Base-by-base conservation (phyloP, 805 yeast species). In the Candida silvicultrix region DNA sequence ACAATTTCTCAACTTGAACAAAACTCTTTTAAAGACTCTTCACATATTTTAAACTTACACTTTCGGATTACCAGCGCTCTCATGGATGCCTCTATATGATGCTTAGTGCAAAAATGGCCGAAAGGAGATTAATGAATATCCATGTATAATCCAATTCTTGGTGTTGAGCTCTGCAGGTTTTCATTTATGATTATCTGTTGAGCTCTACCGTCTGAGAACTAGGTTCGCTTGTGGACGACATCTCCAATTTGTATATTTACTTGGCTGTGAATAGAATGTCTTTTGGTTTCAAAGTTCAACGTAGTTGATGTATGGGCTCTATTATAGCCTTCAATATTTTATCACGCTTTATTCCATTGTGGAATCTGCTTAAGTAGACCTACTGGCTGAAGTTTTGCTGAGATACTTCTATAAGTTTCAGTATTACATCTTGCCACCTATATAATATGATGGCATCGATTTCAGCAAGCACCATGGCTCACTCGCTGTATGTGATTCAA, bases 151-250 rank as follows among this genome's bases (percentile, higher is more conserved):
- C 61, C 48, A 53, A 47, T 50, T 50, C 50, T 50, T 47, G 48
- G 47, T 21, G 23, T n/a, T 28, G 35, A 6, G 35, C 31, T 38
- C 22, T n/a, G 5, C 7, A 10, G 21, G 44, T 32, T 14, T 35
- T 23, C 10, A 38, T 42, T 35, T 34, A 46, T 46, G 51, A 47
- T 23, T 23, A 23, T 23, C 25, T 28, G 9, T 28, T 10, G 31
- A 28, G 31, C 31, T 28, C 31, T 4, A 49, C 36, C 8, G 36
- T 35, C 38, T 35, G 38, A 35, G 38, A 35, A 19, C 3, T 51
- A 46, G 57, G 63, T 58, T 58, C 63, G 63, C 63, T 58, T 56
- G 57, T 58, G 61, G 63, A 48, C 49, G 16, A 58, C 58, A 58
- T 50, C 29, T 31, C 35, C 16, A 39, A 28, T 23, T 6, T 19